Evolutionary conservation across 768 basidiomycete species (phyloP).

Genomic region (Boletellus ananiceps): DNA sequence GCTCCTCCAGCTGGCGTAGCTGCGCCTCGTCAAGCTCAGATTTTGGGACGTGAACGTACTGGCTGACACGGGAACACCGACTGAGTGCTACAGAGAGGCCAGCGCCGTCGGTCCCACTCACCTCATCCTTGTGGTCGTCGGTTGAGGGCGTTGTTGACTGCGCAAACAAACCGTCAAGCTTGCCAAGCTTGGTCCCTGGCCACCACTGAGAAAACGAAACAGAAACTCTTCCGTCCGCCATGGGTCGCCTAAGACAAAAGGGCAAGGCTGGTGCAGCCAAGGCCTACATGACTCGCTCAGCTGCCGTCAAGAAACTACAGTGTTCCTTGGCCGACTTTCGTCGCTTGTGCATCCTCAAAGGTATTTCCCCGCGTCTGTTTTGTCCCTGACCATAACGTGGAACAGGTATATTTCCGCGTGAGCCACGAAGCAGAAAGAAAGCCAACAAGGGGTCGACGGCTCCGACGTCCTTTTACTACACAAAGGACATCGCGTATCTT

Average conservation of each 20-base stretch:
- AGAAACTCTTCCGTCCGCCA: constrained; percentile 21
- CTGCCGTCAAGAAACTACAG: constrained; percentile 92
- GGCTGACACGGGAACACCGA: constrained; percentile 44
- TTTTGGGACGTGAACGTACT: constrained; percentile 95
- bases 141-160: constrained; percentile 24
- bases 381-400: constrained; percentile 9
- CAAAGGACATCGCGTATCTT: constrained; percentile 96
- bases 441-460: constrained; percentile 98
- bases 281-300: constrained; percentile 85
- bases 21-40: constrained; percentile 98
- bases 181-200: background rate
- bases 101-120: constrained; percentile 13
- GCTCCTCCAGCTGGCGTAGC: constrained; percentile 92
- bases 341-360: constrained; percentile 94
- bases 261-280: constrained; percentile 91
- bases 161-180: constrained; percentile 24
- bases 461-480: constrained; percentile 96
- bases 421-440: constrained; percentile 84
- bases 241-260: constrained; percentile 79
- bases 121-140: constrained; percentile 29
- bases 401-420: constrained; percentile 93
- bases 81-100: constrained; percentile 7
- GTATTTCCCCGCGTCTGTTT: constrained; percentile 36
- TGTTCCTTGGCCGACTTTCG: constrained; percentile 96
- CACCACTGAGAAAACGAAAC: background rate